Evolutionary conservation across 1,284 basidiomycete genomes (phyloP).

Genomic region (Fomitiporia mediterranea): DNA sequence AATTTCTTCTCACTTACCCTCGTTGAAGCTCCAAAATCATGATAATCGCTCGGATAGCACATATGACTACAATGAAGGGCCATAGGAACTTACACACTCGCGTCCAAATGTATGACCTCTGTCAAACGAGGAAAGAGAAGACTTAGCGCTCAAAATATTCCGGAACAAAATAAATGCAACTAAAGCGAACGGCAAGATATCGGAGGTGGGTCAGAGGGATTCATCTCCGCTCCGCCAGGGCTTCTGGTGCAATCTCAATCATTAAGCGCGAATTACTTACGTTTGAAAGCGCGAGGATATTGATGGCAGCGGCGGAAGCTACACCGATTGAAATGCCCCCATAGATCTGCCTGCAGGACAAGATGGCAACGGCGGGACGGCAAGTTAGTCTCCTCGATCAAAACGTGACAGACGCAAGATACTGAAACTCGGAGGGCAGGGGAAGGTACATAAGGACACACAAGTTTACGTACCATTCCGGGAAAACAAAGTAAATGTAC

Average conservation of each 20-base stretch:
- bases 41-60: constrained; percentile 61
- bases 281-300: constrained; percentile 62
- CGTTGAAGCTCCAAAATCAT: constrained; percentile 73
- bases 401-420: constrained; percentile 2
- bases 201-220: constrained; percentile 5
- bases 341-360: constrained; percentile 58
- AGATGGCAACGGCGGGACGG: constrained; percentile 6
- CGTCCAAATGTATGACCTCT: constrained; percentile 72
- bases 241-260: not conserved
- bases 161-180: constrained; percentile 2
- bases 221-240: not conserved
- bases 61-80: constrained; percentile 67
- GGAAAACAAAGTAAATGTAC: constrained; percentile 65
- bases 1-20: constrained; percentile 41
- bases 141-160: not conserved
- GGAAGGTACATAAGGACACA: constrained; percentile 1
- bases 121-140: constrained; percentile 23
- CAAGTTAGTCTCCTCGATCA: constrained; percentile 3
- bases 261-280: constrained; percentile 35
- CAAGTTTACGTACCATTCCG: constrained; percentile 53
- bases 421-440: not conserved
- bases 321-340: constrained; percentile 66
- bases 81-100: constrained; percentile 66
- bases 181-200: not conserved
- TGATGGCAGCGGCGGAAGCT: constrained; percentile 51